Base-by-base conservation (phyloP, 2,329 filamentous ascomycete species). In the Ophiostoma triangulosporum region DNA sequence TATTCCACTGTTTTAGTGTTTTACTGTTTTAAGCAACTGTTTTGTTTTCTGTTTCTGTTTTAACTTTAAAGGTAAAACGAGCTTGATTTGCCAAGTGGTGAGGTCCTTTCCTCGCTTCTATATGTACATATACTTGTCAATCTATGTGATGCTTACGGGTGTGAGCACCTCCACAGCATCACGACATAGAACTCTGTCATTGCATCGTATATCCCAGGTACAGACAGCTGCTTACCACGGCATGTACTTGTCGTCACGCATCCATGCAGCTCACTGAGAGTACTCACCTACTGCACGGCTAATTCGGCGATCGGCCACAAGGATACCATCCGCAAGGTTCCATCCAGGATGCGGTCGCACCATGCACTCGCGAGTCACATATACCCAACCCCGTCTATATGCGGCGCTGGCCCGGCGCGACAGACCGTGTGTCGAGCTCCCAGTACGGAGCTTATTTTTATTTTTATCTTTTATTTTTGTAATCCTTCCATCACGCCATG, bases 311-410 rank as follows among this genome's bases (percentile, higher is more conserved):
- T 57, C 56, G 56, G 12, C 56, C 35, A 20, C 54, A 50, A 43
- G 52, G 56, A 51, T 54, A 12, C 7, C 15, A n/a, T 33, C 22
- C 24, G 48, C 31, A 36, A 43, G 43, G 27, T 33, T 53, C 51
- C 51, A 49, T 50, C 35, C 43, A 36, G 46, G 56, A 52, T 52
- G 50, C 54, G 20, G 54, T 58, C 52, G 56, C 56, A 55, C 52
- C 50, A 58, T 58, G 52, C 54, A 14, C 48, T 50, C 51, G 46
- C 31, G 43, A 53, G 56, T 53, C 51, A 55, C 45, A 57, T 53
- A 56, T 57, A 33, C 32, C 53, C 27, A 48, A 45, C 57, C 57
- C 48, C 35, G 57, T 54, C 57, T 52, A 58, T 57, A 54, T 50
- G 33, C 29, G 43, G 43, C 26, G 14, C 15, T 46, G 50, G 49